Evolutionary conservation across 129 eudicot species (phyloP).

Genomic region (Flaveria trinervia): DNA sequence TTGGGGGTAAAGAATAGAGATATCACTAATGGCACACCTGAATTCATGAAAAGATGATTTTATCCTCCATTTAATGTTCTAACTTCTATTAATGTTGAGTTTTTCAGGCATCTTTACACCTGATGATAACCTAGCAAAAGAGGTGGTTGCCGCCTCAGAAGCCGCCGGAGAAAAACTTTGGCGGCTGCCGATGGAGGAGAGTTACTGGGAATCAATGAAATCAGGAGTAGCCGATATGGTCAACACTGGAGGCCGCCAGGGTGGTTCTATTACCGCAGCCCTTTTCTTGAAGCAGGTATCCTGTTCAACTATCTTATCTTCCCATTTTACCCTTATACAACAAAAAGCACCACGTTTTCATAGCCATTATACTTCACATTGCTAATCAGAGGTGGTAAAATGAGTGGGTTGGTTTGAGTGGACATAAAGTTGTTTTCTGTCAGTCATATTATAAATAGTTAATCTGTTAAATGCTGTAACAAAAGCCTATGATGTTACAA

Average conservation of each 20-base stretch:
- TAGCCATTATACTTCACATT: slow-evolving; percentile 13
- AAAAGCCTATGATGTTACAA: neutral
- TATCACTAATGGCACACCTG: neutral
- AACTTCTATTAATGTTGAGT: neutral
- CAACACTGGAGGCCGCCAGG: slow-evolving; percentile 94
- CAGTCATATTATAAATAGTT: neutral
- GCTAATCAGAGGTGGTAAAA: slow-evolving; percentile 6
- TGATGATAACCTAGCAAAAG: slow-evolving; percentile 81
- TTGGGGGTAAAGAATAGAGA: neutral
- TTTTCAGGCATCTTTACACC: slow-evolving; percentile 82
- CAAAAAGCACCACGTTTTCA: neutral
- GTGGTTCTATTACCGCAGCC: slow-evolving; percentile 90
- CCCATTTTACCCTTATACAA: slow-evolving; percentile 16
- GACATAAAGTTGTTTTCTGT: neutral
- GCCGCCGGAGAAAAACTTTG: slow-evolving; percentile 92
- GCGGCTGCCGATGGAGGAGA: slow-evolving; percentile 96
- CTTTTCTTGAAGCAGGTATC: slow-evolving; percentile 90
- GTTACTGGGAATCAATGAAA: slow-evolving; percentile 98
- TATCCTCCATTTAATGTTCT: neutral
- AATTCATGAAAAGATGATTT: neutral
- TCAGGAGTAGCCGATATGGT: slow-evolving; percentile 99
- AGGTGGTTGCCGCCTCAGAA: slow-evolving; percentile 88
- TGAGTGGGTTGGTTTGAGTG: neutral
- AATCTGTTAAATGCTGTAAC: neutral
- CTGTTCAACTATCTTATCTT: slow-evolving; percentile 12